Percentiles rank a stretch among this genome's conserved stretches.
Conservation (phyloP, 2,329 filamentous ascomycete genomes). For the Talaromyces sp. region DNA sequence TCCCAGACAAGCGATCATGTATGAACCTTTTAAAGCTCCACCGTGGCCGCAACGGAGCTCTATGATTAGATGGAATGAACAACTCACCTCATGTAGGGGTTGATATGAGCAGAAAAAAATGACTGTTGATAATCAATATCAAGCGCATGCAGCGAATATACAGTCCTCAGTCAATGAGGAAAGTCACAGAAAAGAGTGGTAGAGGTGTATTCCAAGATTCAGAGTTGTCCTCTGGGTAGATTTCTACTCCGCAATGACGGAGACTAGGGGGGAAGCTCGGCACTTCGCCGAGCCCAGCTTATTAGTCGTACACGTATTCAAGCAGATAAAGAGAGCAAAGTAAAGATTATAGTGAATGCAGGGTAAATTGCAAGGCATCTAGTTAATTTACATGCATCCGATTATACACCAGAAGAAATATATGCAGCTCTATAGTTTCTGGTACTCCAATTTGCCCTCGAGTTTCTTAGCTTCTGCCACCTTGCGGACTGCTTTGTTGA, state of each 20-base stretch:
- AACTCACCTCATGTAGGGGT: slow-evolving; percentile 4
- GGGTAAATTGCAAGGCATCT: slow-evolving; percentile 18
- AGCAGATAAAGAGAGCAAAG: not conserved
- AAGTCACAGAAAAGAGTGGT: not conserved
- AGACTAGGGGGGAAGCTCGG: slow-evolving; percentile 4
- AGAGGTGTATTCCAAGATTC: not conserved
- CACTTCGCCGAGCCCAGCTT: not conserved
- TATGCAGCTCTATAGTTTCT: slow-evolving; percentile 68
- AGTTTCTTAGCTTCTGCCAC: slow-evolving; percentile 97
- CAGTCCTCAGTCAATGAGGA: not conserved
- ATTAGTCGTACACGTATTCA: not conserved
- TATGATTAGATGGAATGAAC: not conserved
- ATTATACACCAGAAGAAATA: slow-evolving; percentile 1
- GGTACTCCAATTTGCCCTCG: slow-evolving; percentile 96
- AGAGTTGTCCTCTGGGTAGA: not conserved
- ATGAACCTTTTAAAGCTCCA: slow-evolving; percentile 13
- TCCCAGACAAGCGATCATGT: not conserved
- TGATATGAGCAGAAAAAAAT: not conserved
- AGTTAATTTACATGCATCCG: slow-evolving; percentile 23
- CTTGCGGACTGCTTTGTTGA: slow-evolving; percentile 98
- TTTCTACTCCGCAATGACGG: slow-evolving; percentile 3
- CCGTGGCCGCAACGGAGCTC: slow-evolving; percentile 20
- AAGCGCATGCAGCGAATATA: not conserved
- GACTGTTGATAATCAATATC: not conserved
- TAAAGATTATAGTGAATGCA: not conserved